These are phyloP conservation scores for Diaporthe velutina DNA, from an alignment of 2,329 filamentous ascomycete species.

Conservation along the genomic window DNA sequence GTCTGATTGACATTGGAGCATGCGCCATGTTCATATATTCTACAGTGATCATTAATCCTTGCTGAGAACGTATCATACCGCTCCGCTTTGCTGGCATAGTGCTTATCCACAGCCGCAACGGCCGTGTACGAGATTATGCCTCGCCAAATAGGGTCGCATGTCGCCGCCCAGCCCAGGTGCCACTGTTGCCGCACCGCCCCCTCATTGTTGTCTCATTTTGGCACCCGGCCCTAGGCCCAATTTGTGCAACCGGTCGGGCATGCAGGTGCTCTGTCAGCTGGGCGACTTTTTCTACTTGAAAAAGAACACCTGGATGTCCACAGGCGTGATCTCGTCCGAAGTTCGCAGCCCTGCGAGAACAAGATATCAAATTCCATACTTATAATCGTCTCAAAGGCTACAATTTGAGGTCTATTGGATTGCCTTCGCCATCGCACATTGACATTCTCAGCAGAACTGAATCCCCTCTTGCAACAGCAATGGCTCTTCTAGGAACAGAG, in stretches of 20 bases:
- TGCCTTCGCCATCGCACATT: background rate
- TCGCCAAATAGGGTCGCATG: background rate
- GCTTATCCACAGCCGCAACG: background rate
- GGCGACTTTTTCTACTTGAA: background rate
- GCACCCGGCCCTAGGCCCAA: background rate
- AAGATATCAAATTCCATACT: background rate
- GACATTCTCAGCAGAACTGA: background rate
- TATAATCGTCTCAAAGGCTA: background rate
- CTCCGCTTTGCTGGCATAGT: background rate
- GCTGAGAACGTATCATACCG: background rate
- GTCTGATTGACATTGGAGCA: background rate
- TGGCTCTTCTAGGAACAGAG: background rate
- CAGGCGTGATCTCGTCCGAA: background rate
- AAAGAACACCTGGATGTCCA: background rate
- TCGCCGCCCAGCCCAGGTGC: background rate
- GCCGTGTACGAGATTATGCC: background rate
- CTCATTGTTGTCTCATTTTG: background rate
- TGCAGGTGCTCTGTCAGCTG: background rate
- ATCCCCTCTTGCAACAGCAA: background rate
- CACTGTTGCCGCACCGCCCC: background rate
- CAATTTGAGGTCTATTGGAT: background rate
- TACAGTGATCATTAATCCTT: background rate
- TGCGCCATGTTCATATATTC: background rate
- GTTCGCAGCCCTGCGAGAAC: background rate
- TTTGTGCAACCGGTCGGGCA: background rate